phyloP scores from a whole-genome alignment of 2,329 filamentous ascomycete species.

The Lasiodiplodia theobromae region DNA sequence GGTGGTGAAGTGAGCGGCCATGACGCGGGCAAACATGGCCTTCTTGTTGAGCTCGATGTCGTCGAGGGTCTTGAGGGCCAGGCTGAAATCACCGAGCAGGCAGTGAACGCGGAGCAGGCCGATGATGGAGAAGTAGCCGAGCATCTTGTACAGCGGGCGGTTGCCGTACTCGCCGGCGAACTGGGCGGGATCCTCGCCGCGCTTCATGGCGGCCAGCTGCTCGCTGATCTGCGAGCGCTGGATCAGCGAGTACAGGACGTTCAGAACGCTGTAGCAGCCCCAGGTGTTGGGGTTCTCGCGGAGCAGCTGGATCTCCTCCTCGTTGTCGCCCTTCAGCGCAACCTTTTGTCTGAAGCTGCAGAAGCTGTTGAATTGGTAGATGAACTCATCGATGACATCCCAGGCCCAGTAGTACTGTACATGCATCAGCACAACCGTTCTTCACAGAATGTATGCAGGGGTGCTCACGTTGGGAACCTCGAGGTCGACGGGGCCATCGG shows the following conservation, averaged over 20 bases:
- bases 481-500: constrained; percentile 96
- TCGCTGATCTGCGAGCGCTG: constrained; percentile 98
- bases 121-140: constrained; percentile 99
- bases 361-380: constrained; percentile 99
- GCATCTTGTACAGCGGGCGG: constrained; percentile 95
- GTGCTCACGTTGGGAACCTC: constrained; percentile 90
- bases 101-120: constrained; percentile 95
- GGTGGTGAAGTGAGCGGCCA: constrained; percentile 99
- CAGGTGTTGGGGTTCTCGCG: constrained; percentile 98
- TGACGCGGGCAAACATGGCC: constrained; percentile 99
- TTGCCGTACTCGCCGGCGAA: constrained; percentile 96
- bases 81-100: constrained; percentile 94
- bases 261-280: constrained; percentile 99
- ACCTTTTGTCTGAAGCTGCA: constrained; percentile 94
- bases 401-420: constrained; percentile 96
- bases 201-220: constrained; percentile 93
- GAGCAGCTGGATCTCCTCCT: constrained; percentile 89
- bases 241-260: constrained; percentile 98
- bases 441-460: not conserved
- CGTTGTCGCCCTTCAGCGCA: constrained; percentile 81
- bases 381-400: constrained; percentile 99
- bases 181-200: constrained; percentile 84
- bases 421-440: constrained; percentile 30
- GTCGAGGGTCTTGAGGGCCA: constrained; percentile 97
- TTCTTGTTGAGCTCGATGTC: constrained; percentile 99